These are phyloP conservation scores for Antarctomyces pellizariae DNA, from an alignment of 495 filamentous ascomycete genomes.

Conservation along the genomic window DNA sequence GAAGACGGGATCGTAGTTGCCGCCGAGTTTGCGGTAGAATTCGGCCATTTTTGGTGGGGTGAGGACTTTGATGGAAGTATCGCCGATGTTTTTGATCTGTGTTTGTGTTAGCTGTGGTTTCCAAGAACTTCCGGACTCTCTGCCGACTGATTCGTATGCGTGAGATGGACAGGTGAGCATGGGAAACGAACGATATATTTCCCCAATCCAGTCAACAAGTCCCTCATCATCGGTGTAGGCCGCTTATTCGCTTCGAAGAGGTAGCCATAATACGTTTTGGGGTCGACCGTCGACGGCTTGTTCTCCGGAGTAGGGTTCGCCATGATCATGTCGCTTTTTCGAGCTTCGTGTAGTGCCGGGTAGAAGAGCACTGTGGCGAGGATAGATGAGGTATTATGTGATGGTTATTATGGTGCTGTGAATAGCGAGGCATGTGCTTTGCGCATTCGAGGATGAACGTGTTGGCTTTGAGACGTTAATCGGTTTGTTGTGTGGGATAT, in stretches of 20 bases:
- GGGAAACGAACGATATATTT: slow-evolving; percentile 48
- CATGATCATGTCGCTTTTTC: no score
- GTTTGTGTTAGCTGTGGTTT: slow-evolving; percentile 1
- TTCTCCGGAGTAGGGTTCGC: no score
- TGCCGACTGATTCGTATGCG: slow-evolving; percentile 2
- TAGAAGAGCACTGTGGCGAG: no score
- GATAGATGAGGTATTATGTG: no score
- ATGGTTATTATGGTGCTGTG: no score
- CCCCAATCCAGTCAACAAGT: slow-evolving; percentile 56
- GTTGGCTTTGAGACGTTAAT: no score
- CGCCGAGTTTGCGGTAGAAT: slow-evolving; percentile 76
- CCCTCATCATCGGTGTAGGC: slow-evolving; percentile 50
- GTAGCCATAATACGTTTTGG: slow-evolving; percentile 46
- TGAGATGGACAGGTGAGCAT: slow-evolving; percentile 3
- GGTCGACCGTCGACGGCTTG: slow-evolving; percentile 12
- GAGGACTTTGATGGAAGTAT: slow-evolving; percentile 37
- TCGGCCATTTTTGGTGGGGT: slow-evolving; percentile 62
- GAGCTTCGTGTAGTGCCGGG: no score
- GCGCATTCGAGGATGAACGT: no score
- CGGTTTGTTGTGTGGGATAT: no score
- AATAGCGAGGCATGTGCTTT: no score
- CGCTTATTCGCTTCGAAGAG: slow-evolving; percentile 62
- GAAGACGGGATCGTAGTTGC: slow-evolving; percentile 78
- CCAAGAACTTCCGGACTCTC: slow-evolving; percentile 1
- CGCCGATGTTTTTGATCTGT: slow-evolving; percentile 38